A percentile compares a stretch with the other conserved stretches of the same genome.
These are phyloP conservation scores for Chaetomiaceae sp. DNA, from an alignment of 2,329 filamentous ascomycete genomes.

Conservation along the genomic window DNA sequence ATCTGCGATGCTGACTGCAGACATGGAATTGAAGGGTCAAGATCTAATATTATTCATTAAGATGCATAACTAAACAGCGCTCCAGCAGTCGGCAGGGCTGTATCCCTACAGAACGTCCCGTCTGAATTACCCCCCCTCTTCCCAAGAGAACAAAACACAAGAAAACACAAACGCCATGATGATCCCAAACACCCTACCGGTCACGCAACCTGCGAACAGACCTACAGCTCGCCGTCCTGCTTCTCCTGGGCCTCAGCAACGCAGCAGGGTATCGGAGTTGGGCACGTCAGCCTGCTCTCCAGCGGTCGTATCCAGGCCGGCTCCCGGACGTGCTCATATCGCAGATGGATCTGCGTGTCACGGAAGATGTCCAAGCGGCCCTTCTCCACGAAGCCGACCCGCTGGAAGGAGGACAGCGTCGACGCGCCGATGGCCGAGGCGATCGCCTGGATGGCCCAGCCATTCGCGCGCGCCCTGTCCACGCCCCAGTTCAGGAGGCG, in stretches of 20 bases:
- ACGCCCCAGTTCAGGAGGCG: conserved; percentile 1
- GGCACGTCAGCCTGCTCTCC: no score
- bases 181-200: no score
- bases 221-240: background rate
- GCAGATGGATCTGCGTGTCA: background rate
- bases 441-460: background rate
- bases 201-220: background rate
- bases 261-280: no score
- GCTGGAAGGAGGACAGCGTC: background rate
- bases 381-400: background rate
- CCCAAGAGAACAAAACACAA: no score
- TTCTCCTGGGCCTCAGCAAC: background rate
- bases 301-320: background rate
- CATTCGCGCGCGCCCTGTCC: background rate
- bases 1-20: no score
- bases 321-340: background rate
- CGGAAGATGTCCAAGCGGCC: background rate
- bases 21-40: no score
- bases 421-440: background rate
- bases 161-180: background rate
- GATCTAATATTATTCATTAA: no score
- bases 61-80: no score
- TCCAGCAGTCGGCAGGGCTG: no score
- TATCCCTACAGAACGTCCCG: no score
- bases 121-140: no score